Evolutionary conservation across 164 flowering plant genomes (phyloP), one percentile per base, ranked within the genome.

Genomic region (Chimonanthus salicifolius): DNA sequence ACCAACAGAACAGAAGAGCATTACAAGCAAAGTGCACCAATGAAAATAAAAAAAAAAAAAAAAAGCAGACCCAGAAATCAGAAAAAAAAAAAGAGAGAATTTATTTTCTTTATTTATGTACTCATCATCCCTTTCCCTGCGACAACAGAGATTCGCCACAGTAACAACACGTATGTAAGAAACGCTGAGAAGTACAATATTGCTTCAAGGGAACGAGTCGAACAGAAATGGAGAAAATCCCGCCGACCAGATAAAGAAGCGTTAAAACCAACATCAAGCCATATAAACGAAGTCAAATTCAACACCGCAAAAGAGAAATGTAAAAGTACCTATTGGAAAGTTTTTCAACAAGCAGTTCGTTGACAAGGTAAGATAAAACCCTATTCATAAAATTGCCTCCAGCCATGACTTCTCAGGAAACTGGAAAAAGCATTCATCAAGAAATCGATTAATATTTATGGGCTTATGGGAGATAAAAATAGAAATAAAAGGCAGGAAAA

Each of bases 251-350:
- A 64, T 64, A 64, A 3, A 64, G 67, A 64, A 64, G 67, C 67
- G 9, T 1, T 66, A 66, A 66, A 43, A 45, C 15, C 15, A 67
- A 67, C 11, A 45, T 43, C 20, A 10, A 44, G 15, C 33, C 4
- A 67, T 15, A 15, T 47, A 44, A 67, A 33, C 8, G 10, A 67
- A 1, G 11, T 44, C 4, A 45, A 45, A 47, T 33, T 11, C 47
- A 44, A 67, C 10, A 45, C 45, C 7, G 18, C 15, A 45, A 47
- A 67, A 10, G 33, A 33, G 33, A 33, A 33, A 33, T 33, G 33
- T 33, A 67, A 4, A 13, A n/a, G 15, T 76, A 91, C 96, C 89
- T 91, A 81, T 88, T 88, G 6, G 93, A 89, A 50, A 91, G 90
- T 49, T 89, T 67, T 54, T 87, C 78, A 2, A 90, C 92, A 45